phyloP scores from a whole-genome alignment of 108 stramenopile genomes.

The Chaetoceros muelleri region DNA sequence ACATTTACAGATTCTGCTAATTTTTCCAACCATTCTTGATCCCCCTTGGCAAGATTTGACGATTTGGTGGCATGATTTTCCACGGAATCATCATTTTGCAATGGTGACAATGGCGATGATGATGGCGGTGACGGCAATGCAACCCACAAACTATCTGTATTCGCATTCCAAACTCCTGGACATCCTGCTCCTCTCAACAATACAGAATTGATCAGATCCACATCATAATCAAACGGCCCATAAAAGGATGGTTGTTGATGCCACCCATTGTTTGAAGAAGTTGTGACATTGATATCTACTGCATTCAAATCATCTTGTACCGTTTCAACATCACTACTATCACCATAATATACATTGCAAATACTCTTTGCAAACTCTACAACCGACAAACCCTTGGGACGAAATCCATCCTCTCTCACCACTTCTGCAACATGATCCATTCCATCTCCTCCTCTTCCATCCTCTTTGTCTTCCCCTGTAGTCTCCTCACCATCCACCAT shows the following conservation, averaged over 20 bases:
- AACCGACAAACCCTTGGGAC: constrained; percentile 11
- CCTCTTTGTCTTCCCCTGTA: neutral
- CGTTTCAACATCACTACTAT: constrained; percentile 10
- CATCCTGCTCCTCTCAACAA: constrained; percentile 67
- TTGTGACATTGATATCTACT: constrained; percentile 2
- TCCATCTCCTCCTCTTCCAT: neutral
- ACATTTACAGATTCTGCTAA: constrained; percentile 45
- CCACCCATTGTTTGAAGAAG: neutral
- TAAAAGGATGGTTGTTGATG: constrained; percentile 6
- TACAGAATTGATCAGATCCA: constrained; percentile 62
- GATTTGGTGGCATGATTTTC: neutral
- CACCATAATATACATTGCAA: constrained; percentile 23
- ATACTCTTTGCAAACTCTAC: constrained; percentile 17
- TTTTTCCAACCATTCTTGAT: constrained; percentile 66
- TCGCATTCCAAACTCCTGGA: constrained; percentile 79
- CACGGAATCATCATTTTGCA: neutral
- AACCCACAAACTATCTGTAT: constrained; percentile 49
- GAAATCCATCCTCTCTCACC: neutral
- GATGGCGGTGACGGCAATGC: too few species aligned
- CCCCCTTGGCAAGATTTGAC: constrained; percentile 18
- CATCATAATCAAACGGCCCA: constrained; percentile 52
- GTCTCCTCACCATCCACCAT: neutral
- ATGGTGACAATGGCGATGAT: too few species aligned
- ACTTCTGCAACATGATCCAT: neutral
- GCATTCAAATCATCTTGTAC: neutral